phyloP scores from a whole-genome alignment of 2,329 filamentous ascomycete species.

The Sarocladium strictum region DNA sequence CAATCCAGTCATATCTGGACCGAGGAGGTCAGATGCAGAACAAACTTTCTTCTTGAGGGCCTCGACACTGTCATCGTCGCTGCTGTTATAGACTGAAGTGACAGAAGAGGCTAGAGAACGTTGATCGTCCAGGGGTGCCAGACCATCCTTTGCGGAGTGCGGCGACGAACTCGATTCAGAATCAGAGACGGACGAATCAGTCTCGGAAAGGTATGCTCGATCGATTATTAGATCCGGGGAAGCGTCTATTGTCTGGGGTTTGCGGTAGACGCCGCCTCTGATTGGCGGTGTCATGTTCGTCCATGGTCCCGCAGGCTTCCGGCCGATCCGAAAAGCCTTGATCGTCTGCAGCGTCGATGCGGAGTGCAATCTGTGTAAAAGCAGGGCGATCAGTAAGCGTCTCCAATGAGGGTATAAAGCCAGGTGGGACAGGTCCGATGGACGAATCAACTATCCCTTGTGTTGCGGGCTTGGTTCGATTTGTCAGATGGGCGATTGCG shows the following conservation, averaged over 20 bases:
- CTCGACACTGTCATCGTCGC: not conserved
- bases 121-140: not conserved
- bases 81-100: slow-evolving; percentile 1
- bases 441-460: not conserved
- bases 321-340: slow-evolving; percentile 55
- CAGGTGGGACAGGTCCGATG: not conserved
- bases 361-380: slow-evolving; percentile 52
- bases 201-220: slow-evolving; percentile 5
- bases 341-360: slow-evolving; percentile 47
- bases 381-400: slow-evolving; percentile 4
- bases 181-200: not conserved
- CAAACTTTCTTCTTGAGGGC: not conserved
- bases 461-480: not conserved
- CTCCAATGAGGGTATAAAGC: not conserved
- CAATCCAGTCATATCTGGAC: not conserved
- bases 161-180: not conserved
- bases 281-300: slow-evolving; percentile 55
- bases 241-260: slow-evolving; percentile 12
- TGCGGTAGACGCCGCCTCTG: slow-evolving; percentile 38
- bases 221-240: slow-evolving; percentile 5
- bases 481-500: slow-evolving; percentile 2
- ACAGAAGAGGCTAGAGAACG: not conserved
- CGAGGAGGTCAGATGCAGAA: not conserved
- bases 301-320: slow-evolving; percentile 48
- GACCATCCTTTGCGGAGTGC: not conserved